A percentile compares a stretch with the other conserved stretches of the same genome.
Conservation (phyloP, 805 yeast genomes). For the Metschnikowia borealis region DNA sequence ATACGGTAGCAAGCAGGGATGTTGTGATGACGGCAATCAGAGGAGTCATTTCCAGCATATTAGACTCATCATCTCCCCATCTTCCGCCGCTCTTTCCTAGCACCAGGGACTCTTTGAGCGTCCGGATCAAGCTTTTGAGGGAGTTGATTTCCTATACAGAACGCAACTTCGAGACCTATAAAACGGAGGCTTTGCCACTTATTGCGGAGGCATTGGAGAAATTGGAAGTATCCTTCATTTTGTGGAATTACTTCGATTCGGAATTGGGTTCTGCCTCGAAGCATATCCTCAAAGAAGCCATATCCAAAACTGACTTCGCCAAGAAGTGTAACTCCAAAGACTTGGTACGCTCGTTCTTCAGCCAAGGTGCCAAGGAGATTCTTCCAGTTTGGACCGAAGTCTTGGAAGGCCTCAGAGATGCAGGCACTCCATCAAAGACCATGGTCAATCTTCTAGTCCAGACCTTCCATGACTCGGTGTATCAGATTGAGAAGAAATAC, state of each 20-base stretch:
- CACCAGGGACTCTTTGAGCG: slow-evolving; percentile 46
- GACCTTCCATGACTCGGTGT: slow-evolving; percentile 31
- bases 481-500: slow-evolving; percentile 38
- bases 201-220: slow-evolving; percentile 32
- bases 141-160: slow-evolving; percentile 44
- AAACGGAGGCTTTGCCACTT: slow-evolving; percentile 34
- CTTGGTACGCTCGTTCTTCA: slow-evolving; percentile 25
- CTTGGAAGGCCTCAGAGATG: slow-evolving; percentile 18
- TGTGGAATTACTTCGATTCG: slow-evolving; percentile 31
- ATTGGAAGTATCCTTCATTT: slow-evolving; percentile 41
- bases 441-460: slow-evolving; percentile 23
- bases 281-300: slow-evolving; percentile 10
- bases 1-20: slow-evolving; percentile 20
- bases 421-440: slow-evolving; percentile 15
- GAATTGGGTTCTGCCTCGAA: slow-evolving; percentile 10
- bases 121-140: slow-evolving; percentile 44
- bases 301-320: slow-evolving; percentile 8
- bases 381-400: slow-evolving; percentile 28
- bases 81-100: slow-evolving; percentile 53
- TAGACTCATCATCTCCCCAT: slow-evolving; percentile 52
- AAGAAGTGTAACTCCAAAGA: slow-evolving; percentile 14
- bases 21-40: slow-evolving; percentile 36
- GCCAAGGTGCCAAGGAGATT: slow-evolving; percentile 21
- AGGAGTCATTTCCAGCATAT: slow-evolving; percentile 51
- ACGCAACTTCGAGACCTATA: slow-evolving; percentile 41